These are phyloP conservation scores for Prunella vulgaris DNA, from an alignment of 257 asterid genomes.

Conservation along the genomic window DNA sequence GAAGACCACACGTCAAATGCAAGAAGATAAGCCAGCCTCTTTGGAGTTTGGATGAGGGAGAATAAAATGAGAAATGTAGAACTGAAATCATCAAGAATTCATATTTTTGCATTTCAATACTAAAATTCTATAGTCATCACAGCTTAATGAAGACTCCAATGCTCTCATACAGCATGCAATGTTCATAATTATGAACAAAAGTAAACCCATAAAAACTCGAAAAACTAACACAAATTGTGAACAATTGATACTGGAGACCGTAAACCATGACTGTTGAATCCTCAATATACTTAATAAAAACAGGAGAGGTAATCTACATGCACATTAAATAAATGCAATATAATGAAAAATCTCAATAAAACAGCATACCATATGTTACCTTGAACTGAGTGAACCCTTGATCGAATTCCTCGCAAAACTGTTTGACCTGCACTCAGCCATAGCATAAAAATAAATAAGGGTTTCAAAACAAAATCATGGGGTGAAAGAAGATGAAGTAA, in stretches of 20 bases:
- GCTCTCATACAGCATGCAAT: not conserved
- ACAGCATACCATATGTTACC: slow-evolving; percentile 88
- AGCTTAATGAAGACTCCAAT: slow-evolving; percentile 4
- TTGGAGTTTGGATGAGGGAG: not conserved
- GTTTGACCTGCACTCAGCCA: slow-evolving; percentile 51
- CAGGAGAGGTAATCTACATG: slow-evolving; percentile 1
- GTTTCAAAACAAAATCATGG: not conserved
- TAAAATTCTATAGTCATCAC: not conserved
- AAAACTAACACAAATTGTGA: not conserved
- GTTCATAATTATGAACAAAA: not conserved
- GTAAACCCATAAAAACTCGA: slow-evolving; percentile 9
- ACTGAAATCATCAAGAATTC: slow-evolving; percentile 10
- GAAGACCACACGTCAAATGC: slow-evolving; percentile 13
- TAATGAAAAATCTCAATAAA: slow-evolving; percentile 15
- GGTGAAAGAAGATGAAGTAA: not conserved
- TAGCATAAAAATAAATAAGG: not conserved
- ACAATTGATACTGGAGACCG: not conserved
- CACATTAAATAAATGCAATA: not conserved
- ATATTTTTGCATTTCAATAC: not conserved
- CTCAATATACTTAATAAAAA: slow-evolving; percentile 8
- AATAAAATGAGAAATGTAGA: not conserved
- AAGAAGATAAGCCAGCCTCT: slow-evolving; percentile 6
- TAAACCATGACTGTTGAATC: not conserved
- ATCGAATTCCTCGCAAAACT: slow-evolving; percentile 63
- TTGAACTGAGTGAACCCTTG: slow-evolving; percentile 64